A percentile compares a stretch with the other conserved stretches of the same genome.
These are phyloP conservation scores for Cochlearia excelsa DNA, from an alignment of 345 rosid species.

Conservation along the genomic window DNA sequence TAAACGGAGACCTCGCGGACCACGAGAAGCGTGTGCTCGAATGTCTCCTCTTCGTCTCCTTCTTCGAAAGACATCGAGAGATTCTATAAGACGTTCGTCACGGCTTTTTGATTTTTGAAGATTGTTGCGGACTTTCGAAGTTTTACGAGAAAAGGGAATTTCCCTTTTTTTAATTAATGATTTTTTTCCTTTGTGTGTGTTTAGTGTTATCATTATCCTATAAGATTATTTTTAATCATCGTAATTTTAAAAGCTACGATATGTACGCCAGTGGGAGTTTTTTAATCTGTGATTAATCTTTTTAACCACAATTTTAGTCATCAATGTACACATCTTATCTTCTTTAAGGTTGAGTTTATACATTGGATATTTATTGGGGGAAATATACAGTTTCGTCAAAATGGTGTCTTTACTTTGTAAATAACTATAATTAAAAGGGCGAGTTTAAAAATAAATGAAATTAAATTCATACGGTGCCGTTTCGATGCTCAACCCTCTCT, in stretches of 20 bases:
- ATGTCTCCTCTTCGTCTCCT: slow-evolving; percentile 81
- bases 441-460: too few relatives aligned
- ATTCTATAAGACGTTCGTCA: slow-evolving; percentile 27
- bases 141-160: slow-evolving; percentile 15
- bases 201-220: slow-evolving; percentile 12
- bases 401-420: too few relatives aligned
- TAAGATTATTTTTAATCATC: neutral
- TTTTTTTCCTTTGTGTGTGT: neutral
- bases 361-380: neutral
- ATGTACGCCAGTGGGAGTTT: neutral
- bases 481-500: too few relatives aligned
- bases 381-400: neutral
- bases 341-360: too few relatives aligned
- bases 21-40: slow-evolving; percentile 91
- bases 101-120: slow-evolving; percentile 3
- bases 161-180: neutral
- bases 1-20: slow-evolving; percentile 89
- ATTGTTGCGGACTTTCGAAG: slow-evolving; percentile 32
- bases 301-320: neutral
- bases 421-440: too few relatives aligned
- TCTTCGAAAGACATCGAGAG: slow-evolving; percentile 75
- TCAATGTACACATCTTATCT: too few relatives aligned
- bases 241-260: slow-evolving; percentile 2
- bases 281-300: neutral
- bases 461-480: too few relatives aligned